Conservation (phyloP, 139 green algal genomes). For the Yamagishiella unicocca region DNA sequence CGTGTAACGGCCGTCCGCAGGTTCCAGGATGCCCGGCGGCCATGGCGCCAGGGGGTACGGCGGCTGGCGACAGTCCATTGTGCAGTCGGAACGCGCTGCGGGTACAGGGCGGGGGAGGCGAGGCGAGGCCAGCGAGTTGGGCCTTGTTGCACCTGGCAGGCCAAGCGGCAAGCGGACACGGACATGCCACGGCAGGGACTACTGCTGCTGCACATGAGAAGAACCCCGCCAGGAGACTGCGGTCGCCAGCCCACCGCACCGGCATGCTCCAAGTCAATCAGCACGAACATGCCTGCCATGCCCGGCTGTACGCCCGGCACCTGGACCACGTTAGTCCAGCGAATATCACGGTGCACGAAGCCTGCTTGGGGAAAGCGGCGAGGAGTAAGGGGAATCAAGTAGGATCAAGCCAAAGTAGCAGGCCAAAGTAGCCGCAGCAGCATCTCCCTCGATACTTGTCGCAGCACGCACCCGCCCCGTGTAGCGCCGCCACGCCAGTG, state of each 20-base stretch:
- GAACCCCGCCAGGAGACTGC: neutral
- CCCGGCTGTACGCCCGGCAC: neutral
- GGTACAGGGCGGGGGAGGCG: no score
- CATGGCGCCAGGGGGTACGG: neutral
- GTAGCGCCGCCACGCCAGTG: neutral
- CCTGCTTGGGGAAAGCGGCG: neutral
- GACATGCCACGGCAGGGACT: neutral
- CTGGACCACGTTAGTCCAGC: conserved; percentile 1
- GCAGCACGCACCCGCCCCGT: neutral
- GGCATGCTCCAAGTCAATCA: conserved; percentile 14
- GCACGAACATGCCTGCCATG: neutral
- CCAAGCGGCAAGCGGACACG: neutral
- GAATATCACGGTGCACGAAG: no score
- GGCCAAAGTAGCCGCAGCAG: no score
- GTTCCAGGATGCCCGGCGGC: neutral
- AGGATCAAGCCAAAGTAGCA: no score
- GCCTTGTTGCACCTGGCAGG: neutral
- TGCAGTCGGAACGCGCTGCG: neutral
- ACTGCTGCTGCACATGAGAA: neutral
- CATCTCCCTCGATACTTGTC: neutral
- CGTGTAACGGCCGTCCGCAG: neutral
- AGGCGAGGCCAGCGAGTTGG: neutral
- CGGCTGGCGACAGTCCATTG: neutral
- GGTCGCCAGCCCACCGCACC: no score
- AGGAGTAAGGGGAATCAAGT: neutral